phyloP scores from a whole-genome alignment of 352 stramenopile genomes.

The Peronosclerospora sorghi region DNA sequence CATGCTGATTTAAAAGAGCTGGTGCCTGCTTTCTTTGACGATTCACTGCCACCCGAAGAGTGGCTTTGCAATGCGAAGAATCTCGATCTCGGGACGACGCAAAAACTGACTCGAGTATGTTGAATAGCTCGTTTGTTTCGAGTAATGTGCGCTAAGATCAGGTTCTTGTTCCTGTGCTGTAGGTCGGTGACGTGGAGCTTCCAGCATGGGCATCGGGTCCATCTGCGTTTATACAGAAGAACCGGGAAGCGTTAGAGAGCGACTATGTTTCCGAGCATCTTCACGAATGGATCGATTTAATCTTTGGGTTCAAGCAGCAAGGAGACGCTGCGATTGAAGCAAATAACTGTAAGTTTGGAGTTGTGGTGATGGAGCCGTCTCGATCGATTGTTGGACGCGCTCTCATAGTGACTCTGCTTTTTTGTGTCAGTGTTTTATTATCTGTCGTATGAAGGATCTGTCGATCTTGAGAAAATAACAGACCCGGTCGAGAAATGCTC shows the following conservation, averaged over 20 bases:
- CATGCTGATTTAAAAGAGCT: slow-evolving; percentile 98
- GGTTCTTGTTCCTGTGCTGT: neutral
- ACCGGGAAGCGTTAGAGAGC: slow-evolving; percentile 63
- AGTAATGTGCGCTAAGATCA: neutral
- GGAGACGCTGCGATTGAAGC: slow-evolving; percentile 58
- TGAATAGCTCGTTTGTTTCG: too few relatives aligned
- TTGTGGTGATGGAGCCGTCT: neutral
- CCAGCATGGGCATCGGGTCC: slow-evolving; percentile 89
- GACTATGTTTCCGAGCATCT: slow-evolving; percentile 61
- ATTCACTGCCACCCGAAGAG: slow-evolving; percentile 61
- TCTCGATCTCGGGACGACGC: slow-evolving; percentile 91
- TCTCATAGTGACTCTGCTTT: too few relatives aligned
- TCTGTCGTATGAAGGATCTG: slow-evolving; percentile 79
- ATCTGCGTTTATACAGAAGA: slow-evolving; percentile 62
- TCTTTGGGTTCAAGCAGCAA: slow-evolving; percentile 73
- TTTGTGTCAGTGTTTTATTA: slow-evolving; percentile 90
- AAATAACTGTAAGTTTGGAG: slow-evolving; percentile 57
- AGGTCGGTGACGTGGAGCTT: slow-evolving; percentile 91
- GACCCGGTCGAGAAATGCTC: slow-evolving; percentile 90
- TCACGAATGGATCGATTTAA: slow-evolving; percentile 79
- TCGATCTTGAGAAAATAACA: slow-evolving; percentile 76
- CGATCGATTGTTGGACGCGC: slow-evolving; percentile 1
- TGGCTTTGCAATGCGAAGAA: slow-evolving; percentile 95
- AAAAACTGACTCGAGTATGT: slow-evolving; percentile 74
- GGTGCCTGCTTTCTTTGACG: slow-evolving; percentile 96